Conservation (phyloP, 805 yeast species). For the Nakazawaea wickerhamii region DNA sequence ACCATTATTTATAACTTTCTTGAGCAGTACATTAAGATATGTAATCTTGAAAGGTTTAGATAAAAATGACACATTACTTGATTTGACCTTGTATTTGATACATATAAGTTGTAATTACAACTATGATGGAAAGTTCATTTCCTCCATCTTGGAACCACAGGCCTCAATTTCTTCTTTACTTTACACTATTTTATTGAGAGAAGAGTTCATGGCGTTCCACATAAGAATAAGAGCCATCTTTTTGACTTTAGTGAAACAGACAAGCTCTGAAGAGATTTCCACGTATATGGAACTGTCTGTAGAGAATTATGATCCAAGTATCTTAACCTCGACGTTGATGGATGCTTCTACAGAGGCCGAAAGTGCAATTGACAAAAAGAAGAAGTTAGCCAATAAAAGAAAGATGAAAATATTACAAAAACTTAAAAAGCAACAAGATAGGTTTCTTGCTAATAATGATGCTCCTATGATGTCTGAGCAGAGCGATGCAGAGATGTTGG, state of each 20-base stretch:
- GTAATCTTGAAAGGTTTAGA: constrained; percentile 30
- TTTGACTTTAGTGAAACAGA: constrained; percentile 15
- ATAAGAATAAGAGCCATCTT: constrained; percentile 56
- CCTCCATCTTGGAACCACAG: not conserved
- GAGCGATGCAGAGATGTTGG: constrained; percentile 21
- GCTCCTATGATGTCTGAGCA: not conserved
- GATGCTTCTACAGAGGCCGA: constrained; percentile 18
- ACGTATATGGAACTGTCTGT: constrained; percentile 31
- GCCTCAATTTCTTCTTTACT: constrained; percentile 28
- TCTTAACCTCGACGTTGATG: constrained; percentile 8
- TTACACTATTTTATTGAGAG: constrained; percentile 36
- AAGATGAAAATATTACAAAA: constrained; percentile 70
- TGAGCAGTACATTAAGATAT: constrained; percentile 44
- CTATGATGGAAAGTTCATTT: constrained; percentile 21
- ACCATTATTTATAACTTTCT: constrained; percentile 44
- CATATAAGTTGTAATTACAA: constrained; percentile 53
- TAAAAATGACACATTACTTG: constrained; percentile 51
- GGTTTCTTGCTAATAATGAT: constrained; percentile 41
- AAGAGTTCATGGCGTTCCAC: constrained; percentile 37
- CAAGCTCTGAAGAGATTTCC: constrained; percentile 22
- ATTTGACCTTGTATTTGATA: constrained; percentile 57
- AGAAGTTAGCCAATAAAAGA: constrained; percentile 62
- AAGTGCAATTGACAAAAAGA: constrained; percentile 51
- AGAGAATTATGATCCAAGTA: constrained; percentile 24
- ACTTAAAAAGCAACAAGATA: constrained; percentile 72